phyloP scores from a whole-genome alignment of 108 stramenopile species.

The Cyclostephanos invisitatus region DNA sequence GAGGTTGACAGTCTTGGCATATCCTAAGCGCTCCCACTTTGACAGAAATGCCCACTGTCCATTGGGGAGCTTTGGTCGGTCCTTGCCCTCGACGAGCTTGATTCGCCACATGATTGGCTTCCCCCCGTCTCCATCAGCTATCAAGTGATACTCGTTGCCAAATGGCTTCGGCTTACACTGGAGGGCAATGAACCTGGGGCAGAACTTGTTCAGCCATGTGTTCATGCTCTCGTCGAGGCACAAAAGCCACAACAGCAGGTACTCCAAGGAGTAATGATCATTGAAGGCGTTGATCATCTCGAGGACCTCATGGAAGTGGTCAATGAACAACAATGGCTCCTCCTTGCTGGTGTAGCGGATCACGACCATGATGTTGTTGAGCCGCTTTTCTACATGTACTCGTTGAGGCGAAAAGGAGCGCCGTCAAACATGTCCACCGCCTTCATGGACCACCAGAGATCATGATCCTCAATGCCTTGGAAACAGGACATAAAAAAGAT shows the following conservation, averaged over 20 bases:
- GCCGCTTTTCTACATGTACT: neutral
- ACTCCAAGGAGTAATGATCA: conserved; percentile 3
- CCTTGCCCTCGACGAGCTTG: conserved; percentile 9
- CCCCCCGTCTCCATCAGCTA: too few species aligned
- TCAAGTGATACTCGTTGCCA: too few species aligned
- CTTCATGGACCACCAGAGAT: neutral
- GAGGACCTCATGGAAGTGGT: conserved; percentile 7
- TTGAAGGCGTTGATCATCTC: conserved; percentile 16
- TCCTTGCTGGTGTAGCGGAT: conserved; percentile 6
- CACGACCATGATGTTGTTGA: neutral
- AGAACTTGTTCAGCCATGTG: conserved; percentile 12
- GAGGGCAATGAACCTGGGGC: too few species aligned
- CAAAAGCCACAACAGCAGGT: conserved; percentile 10
- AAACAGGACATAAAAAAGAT: neutral
- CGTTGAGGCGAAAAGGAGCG: neutral
- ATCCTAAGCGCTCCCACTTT: conserved; percentile 4
- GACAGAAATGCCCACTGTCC: neutral
- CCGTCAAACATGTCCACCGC: neutral
- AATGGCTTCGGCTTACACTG: too few species aligned
- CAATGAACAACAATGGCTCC: conserved; percentile 5
- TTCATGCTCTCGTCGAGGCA: conserved; percentile 21
- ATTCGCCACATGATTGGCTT: neutral
- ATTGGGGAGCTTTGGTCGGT: conserved; percentile 1
- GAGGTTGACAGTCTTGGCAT: conserved; percentile 3
- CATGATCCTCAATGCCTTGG: neutral